phyloP scores from a whole-genome alignment of 2,329 filamentous ascomycete species.

The Pseudogymnoascus sp. region DNA sequence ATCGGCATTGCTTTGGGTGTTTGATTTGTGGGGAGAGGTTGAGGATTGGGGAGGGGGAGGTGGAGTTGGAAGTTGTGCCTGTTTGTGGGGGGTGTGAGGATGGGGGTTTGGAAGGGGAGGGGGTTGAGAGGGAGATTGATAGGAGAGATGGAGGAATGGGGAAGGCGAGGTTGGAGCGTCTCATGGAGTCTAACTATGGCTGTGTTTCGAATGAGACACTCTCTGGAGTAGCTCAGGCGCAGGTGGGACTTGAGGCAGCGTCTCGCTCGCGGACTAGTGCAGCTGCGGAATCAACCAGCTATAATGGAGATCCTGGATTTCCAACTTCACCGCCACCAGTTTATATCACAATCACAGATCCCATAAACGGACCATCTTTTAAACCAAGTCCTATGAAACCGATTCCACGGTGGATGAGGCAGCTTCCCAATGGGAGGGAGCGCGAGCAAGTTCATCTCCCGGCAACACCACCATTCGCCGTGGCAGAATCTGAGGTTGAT shows the following conservation, averaged over 20 bases:
- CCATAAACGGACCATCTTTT: conserved; percentile 40
- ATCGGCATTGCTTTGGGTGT: conserved; percentile 48
- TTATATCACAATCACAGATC: conserved; percentile 44
- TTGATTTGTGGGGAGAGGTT: conserved; percentile 35
- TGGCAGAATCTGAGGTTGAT: neutral
- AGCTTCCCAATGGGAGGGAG: conserved; percentile 18
- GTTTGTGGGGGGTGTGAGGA: conserved; percentile 42
- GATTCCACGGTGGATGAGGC: conserved; percentile 35
- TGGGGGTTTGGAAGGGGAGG: conserved; percentile 29
- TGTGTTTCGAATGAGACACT: neutral
- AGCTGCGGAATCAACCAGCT: neutral
- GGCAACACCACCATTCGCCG: neutral
- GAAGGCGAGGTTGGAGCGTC: conserved; percentile 35
- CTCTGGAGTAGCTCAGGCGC: neutral
- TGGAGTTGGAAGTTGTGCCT: conserved; percentile 40
- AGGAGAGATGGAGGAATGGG: conserved; percentile 29
- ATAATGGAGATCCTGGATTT: neutral
- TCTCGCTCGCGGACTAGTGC: neutral
- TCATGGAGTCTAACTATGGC: conserved; percentile 40
- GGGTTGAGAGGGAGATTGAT: conserved; percentile 17
- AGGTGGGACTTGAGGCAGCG: neutral
- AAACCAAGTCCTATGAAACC: conserved; percentile 43
- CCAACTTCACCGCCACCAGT: conserved; percentile 24
- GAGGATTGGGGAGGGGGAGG: conserved; percentile 8
- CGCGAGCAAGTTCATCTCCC: neutral